phyloP scores from a whole-genome alignment of 768 basidiomycete genomes.

The Tephrocybe sp. region DNA sequence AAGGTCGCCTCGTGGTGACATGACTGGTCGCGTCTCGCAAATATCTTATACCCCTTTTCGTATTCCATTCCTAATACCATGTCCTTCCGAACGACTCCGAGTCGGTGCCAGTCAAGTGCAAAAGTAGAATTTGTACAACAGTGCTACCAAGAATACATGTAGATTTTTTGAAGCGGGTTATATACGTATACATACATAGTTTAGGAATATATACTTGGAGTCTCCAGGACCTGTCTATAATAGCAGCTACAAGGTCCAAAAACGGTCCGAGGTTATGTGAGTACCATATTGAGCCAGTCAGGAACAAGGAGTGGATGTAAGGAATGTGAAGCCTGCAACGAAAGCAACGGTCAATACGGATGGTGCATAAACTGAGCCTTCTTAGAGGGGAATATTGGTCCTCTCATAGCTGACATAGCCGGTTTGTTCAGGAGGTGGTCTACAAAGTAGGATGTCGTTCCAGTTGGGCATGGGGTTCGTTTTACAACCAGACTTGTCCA shows the following conservation, averaged over 20 bases:
- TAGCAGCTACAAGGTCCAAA: conserved; percentile 8
- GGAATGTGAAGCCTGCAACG: conserved; percentile 1
- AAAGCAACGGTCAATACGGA: conserved; percentile 1
- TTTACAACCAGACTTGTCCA: conserved; percentile 49
- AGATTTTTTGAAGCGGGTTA: conserved; percentile 2
- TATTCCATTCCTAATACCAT: not conserved
- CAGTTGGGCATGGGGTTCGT: conserved; percentile 58
- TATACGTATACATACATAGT: conserved; percentile 16
- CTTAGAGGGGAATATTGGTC: conserved; percentile 32
- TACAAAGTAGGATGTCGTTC: conserved; percentile 73
- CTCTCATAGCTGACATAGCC: conserved; percentile 53
- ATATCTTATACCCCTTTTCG: conserved; percentile 2
- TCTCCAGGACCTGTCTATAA: conserved; percentile 12
- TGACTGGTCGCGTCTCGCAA: conserved; percentile 7
- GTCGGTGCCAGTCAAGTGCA: conserved; percentile 2
- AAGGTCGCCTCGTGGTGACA: conserved; percentile 12
- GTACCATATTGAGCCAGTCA: conserved; percentile 2
- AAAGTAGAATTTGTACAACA: not conserved
- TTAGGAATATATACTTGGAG: conserved; percentile 20
- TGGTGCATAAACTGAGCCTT: conserved; percentile 6
- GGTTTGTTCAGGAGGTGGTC: conserved; percentile 48
- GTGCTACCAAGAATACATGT: not conserved
- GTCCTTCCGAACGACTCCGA: conserved; percentile 7
- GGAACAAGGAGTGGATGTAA: not conserved
- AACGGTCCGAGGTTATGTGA: conserved; percentile 2